Conservation (phyloP, 805 yeast genomes). For the Novakomyces olei region DNA sequence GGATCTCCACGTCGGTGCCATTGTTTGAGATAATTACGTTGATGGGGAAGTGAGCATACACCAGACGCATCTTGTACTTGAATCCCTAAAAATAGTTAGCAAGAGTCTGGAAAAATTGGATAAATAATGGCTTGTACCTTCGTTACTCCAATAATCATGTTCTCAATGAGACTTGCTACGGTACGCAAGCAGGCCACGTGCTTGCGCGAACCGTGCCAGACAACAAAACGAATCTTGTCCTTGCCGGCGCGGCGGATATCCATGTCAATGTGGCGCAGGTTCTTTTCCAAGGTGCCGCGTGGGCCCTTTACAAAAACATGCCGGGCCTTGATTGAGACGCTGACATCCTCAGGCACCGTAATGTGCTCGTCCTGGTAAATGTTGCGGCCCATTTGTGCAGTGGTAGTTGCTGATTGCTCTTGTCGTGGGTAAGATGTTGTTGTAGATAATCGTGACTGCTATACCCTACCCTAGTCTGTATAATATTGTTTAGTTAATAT, state of each 20-base stretch:
- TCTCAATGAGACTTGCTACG: conserved; percentile 81
- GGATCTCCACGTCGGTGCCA: conserved; percentile 74
- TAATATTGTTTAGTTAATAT: no score
- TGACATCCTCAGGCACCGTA: conserved; percentile 24
- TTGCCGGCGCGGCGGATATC: conserved; percentile 59
- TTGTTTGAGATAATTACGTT: conserved; percentile 77
- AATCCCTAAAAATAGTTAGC: conserved; percentile 20
- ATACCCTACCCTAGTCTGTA: no score
- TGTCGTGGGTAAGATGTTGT: no score
- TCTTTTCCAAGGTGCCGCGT: conserved; percentile 83
- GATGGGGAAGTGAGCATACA: conserved; percentile 99
- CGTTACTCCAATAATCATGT: conserved; percentile 96
- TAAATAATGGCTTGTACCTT: no score
- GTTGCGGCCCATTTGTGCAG: conserved; percentile 2
- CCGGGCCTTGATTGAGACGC: conserved; percentile 82
- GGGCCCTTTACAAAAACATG: conserved; percentile 81
- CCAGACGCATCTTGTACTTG: conserved; percentile 99
- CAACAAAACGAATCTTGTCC: conserved; percentile 64
- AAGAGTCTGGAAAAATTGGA: not conserved
- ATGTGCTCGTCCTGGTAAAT: conserved; percentile 4
- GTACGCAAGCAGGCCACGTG: conserved; percentile 99
- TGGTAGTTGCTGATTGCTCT: not conserved
- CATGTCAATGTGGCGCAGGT: conserved; percentile 84
- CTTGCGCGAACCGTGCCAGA: conserved; percentile 98
- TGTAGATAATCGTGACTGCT: no score